Evolutionary conservation across 2,329 filamentous ascomycete genomes (phyloP).

Genomic region (Verticillium klebahnii): DNA sequence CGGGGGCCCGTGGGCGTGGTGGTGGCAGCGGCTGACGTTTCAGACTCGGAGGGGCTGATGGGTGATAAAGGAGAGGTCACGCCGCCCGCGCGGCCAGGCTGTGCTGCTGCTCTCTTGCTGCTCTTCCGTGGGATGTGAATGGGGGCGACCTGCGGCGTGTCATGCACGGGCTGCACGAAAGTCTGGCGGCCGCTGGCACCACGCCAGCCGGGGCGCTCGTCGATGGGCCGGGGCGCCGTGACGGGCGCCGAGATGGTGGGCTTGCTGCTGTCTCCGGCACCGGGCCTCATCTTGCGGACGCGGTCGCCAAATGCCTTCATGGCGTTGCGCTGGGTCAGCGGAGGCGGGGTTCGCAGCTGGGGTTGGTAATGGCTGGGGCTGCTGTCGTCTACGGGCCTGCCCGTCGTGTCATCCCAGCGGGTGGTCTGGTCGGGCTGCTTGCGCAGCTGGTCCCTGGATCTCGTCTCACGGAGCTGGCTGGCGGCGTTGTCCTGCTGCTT

Average conservation of each 20-base stretch:
- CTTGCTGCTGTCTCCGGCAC: constrained; percentile 13
- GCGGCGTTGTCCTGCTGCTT: constrained; percentile 31
- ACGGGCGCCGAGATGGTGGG: constrained; percentile 14
- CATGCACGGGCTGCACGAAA: constrained; percentile 60
- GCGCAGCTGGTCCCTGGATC: constrained; percentile 9
- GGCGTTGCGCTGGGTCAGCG: constrained; percentile 24
- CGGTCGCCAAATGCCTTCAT: constrained; percentile 37
- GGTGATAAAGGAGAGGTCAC: constrained; percentile 22
- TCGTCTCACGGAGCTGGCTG: not conserved
- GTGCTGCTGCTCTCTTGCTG: constrained; percentile 29
- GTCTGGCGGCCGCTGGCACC: constrained; percentile 65
- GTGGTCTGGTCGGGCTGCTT: constrained; percentile 31
- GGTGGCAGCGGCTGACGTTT: constrained; percentile 23
- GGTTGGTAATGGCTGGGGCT: constrained; percentile 53
- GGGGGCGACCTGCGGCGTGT: constrained; percentile 52
- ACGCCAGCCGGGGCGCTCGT: constrained; percentile 60
- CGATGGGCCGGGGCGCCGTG: constrained; percentile 17
- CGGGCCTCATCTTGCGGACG: constrained; percentile 34
- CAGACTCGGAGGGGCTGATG: constrained; percentile 25
- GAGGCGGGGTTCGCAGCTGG: constrained; percentile 27
- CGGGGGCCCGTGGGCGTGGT: constrained; percentile 26
- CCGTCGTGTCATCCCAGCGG: constrained; percentile 63
- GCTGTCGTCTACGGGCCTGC: constrained; percentile 58
- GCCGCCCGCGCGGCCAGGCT: constrained; percentile 1
- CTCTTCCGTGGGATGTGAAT: constrained; percentile 50